phyloP scores from a whole-genome alignment of 176 grass and related monocot species.

The Musa acuminata region DNA sequence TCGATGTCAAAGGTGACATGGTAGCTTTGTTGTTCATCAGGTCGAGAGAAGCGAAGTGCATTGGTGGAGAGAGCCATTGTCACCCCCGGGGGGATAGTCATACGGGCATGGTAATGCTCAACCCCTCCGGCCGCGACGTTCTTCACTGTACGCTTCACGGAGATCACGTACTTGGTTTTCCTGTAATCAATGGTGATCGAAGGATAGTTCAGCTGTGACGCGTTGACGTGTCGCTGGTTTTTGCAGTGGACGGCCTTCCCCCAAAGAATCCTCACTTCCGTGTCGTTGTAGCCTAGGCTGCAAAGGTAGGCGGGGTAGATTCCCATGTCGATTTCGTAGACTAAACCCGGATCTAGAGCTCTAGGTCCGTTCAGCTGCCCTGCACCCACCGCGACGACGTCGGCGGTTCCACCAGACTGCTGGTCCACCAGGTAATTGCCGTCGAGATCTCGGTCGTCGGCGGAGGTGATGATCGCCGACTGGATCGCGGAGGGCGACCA shows the following conservation, averaged over 20 bases:
- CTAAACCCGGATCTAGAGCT: conserved; percentile 42
- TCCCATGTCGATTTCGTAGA: conserved; percentile 29
- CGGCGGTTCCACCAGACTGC: conserved; percentile 4
- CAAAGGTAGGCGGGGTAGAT: conserved; percentile 47
- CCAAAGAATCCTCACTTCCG: neutral
- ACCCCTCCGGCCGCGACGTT: conserved; percentile 32
- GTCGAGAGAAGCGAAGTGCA: conserved; percentile 25
- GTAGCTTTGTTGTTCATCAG: conserved; percentile 29
- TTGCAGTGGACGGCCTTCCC: conserved; percentile 14
- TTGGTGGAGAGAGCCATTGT: conserved; percentile 21
- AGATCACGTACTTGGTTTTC: neutral
- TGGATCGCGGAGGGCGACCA: conserved; percentile 45
- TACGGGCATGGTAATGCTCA: conserved; percentile 9
- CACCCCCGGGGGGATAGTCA: conserved; percentile 6
- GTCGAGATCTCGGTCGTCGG: conserved; percentile 19
- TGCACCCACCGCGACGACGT: conserved; percentile 33
- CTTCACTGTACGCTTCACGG: conserved; percentile 28
- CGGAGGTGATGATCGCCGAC: conserved; percentile 61
- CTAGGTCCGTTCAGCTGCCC: conserved; percentile 28
- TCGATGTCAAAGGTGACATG: conserved; percentile 25
- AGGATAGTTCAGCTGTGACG: conserved; percentile 45
- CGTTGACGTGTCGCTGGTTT: neutral
- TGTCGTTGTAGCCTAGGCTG: conserved; percentile 21
- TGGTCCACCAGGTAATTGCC: conserved; percentile 34
- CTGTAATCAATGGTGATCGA: conserved; percentile 25